Percentiles rank a stretch among this genome's conserved stretches.
These are phyloP conservation scores for Dunaliella salina DNA, from an alignment of 163 green algal genomes.

Conservation along the genomic window DNA sequence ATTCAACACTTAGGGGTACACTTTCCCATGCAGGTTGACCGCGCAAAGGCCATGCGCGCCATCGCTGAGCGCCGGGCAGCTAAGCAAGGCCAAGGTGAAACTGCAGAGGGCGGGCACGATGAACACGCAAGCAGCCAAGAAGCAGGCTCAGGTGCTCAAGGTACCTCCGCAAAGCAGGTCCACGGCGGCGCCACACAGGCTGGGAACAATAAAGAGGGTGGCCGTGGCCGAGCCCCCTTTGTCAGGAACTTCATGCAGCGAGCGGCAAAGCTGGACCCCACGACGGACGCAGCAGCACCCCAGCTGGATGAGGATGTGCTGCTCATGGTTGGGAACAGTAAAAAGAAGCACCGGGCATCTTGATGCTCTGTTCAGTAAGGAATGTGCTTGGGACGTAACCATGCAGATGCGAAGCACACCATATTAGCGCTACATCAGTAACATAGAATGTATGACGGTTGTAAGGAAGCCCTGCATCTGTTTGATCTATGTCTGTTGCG, in stretches of 20 bases:
- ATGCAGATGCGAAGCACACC: too few relatives aligned
- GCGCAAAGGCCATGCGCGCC: conserved; percentile 65
- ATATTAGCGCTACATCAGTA: too few relatives aligned
- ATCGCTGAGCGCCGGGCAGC: conserved; percentile 59
- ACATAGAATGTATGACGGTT: too few relatives aligned
- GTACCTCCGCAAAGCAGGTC: neutral
- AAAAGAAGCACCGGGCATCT: neutral
- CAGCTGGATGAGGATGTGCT: conserved; percentile 42
- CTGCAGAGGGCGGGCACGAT: neutral
- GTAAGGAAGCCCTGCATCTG: too few relatives aligned
- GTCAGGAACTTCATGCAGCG: conserved; percentile 57
- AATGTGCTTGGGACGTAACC: too few relatives aligned
- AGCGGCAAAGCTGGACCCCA: conserved; percentile 51
- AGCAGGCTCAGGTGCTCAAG: too few relatives aligned
- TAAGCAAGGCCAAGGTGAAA: conserved; percentile 9
- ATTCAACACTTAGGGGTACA: too few relatives aligned
- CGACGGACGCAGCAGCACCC: conserved; percentile 27
- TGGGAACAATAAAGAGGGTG: neutral
- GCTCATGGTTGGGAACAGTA: conserved; percentile 29
- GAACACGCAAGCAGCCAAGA: neutral
- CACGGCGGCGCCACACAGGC: neutral
- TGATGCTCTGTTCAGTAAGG: neutral
- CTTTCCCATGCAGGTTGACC: conserved; percentile 61
- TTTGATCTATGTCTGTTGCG: too few relatives aligned
- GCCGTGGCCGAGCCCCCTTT: neutral